A percentile compares a stretch with the other conserved stretches of the same genome.
Evolutionary conservation across 208 protist genomes (phyloP).

Genomic region (Trypanosoma theileri): DNA sequence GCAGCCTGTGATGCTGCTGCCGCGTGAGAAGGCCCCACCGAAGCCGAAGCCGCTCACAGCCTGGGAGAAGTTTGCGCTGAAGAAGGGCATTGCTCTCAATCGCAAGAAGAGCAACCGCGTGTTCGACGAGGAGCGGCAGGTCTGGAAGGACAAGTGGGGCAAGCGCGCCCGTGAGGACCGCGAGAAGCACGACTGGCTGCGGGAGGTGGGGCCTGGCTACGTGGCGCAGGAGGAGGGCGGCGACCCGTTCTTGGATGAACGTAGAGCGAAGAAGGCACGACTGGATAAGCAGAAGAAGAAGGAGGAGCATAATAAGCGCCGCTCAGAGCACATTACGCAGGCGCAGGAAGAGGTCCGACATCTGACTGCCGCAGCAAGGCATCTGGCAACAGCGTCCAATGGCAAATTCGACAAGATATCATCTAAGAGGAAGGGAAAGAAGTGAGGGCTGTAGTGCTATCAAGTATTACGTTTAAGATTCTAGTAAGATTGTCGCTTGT

Average conservation of each 20-base stretch:
- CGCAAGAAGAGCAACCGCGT: constrained; percentile 88
- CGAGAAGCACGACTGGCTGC: constrained; percentile 91
- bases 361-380: constrained; percentile 58
- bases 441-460: constrained; percentile 8
- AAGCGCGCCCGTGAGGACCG: constrained; percentile 89
- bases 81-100: constrained; percentile 92
- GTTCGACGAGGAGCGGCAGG: constrained; percentile 88
- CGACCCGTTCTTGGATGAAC: constrained; percentile 91
- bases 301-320: constrained; percentile 89
- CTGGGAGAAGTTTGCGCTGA: constrained; percentile 92
- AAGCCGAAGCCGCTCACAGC: constrained; percentile 87
- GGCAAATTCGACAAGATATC: constrained; percentile 88
- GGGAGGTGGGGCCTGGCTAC: constrained; percentile 90
- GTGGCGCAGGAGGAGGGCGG: constrained; percentile 84
- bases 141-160: constrained; percentile 93
- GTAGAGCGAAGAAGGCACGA: constrained; percentile 79
- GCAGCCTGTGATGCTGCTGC: constrained; percentile 81
- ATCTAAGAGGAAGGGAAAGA: constrained; percentile 26
- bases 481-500: background rate
- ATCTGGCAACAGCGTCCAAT: constrained; percentile 89
- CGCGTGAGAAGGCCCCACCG: constrained; percentile 91
- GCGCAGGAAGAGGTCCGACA: constrained; percentile 86
- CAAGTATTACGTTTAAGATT: background rate
- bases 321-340: constrained; percentile 64
- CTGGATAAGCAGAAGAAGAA: constrained; percentile 90